Base-by-base conservation (phyloP, 768 basidiomycete species). In the Rhodotorula sphaerocarpa region DNA sequence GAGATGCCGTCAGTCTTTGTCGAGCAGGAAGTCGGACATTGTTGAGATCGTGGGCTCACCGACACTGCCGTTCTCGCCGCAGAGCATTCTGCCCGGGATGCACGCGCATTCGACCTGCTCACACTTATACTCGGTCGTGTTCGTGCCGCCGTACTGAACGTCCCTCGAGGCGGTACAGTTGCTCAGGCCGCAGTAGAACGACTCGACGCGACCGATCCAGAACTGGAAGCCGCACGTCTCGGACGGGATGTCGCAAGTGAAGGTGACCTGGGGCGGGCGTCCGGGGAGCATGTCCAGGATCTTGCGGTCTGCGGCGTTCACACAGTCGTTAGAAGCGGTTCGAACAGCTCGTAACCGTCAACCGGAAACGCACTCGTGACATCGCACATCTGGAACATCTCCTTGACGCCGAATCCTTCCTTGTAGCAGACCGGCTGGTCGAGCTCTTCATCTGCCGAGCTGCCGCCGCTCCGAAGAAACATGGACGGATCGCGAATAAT, bases 351-450 rank as follows among this genome's bases (percentile, higher is more conserved):
- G 46, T 41, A n/a, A n/a, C n/a, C n/a, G 31, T 30, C 46, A n/a
- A 7, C 42, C 4, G 14, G 28, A 39, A 12, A 79, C 88, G 70
- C 73, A 93, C 91, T 97, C 16, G 95, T 99, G 39, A 99, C 92
- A 74, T 96, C 83, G 76, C 95, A 99, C 84, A 95, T 90, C 75
- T 99, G 93, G 75, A 91, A 90, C 69, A 95, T 91, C 74, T 83
- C 86, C 75, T 88, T 87, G n/a, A 99, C 87, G 0, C 90, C 92
- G 74, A 87, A 82, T 28, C 95, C 95, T 45, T 88, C 88, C 57
- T 80, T 87, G 80, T 95, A 93, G 74, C 95, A 97, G 2, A 89
- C 88, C 86, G 96, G 92, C 50, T 25, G 33, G 34, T 51, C 50
- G 69, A 87, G 85, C 28, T 77, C 77, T 20, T 65, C 65, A 14